Conservation (phyloP, 2,329 filamentous ascomycete genomes). For the Fusarium falciforme region DNA sequence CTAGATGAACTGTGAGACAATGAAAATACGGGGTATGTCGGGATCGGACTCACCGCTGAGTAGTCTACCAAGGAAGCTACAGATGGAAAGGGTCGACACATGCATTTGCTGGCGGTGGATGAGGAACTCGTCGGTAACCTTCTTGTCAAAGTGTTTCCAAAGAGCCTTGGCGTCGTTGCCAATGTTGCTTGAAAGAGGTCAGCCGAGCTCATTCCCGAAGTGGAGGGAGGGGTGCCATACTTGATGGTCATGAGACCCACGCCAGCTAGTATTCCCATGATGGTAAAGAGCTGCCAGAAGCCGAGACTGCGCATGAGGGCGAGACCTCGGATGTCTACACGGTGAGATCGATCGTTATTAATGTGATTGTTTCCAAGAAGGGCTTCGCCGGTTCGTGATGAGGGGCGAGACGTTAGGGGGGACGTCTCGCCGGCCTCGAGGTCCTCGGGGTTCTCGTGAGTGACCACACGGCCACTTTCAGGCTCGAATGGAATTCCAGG, state of each 20-base stretch:
- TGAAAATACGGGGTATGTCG: not conserved
- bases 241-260: slow-evolving; percentile 99
- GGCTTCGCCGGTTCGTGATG: slow-evolving; percentile 62
- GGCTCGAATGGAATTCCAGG: slow-evolving; percentile 43
- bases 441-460: slow-evolving; percentile 43
- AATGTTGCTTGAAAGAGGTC: slow-evolving; percentile 76
- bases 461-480: slow-evolving; percentile 42
- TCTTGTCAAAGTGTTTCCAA: slow-evolving; percentile 86
- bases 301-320: slow-evolving; percentile 76
- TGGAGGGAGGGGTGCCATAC: slow-evolving; percentile 61
- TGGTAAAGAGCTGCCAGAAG: slow-evolving; percentile 91
- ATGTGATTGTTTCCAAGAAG: slow-evolving; percentile 69
- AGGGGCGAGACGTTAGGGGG: slow-evolving; percentile 78
- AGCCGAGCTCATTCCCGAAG: slow-evolving; percentile 9
- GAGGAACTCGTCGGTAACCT: slow-evolving; percentile 78
- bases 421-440: slow-evolving; percentile 78
- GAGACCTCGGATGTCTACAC: slow-evolving; percentile 91
- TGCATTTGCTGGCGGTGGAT: slow-evolving; percentile 87
- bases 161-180: slow-evolving; percentile 89
- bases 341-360: slow-evolving; percentile 79
- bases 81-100: slow-evolving; percentile 91
- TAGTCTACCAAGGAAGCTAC: slow-evolving; percentile 86
- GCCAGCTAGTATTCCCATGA: slow-evolving; percentile 91
- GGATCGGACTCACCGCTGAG: slow-evolving; percentile 69
- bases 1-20: slow-evolving; percentile 52